Percentiles rank a stretch among this genome's conserved stretches.
These are phyloP conservation scores for Mucor ambiguus DNA, from an alignment of 371 early-diverging fungal species.

Conservation along the genomic window DNA sequence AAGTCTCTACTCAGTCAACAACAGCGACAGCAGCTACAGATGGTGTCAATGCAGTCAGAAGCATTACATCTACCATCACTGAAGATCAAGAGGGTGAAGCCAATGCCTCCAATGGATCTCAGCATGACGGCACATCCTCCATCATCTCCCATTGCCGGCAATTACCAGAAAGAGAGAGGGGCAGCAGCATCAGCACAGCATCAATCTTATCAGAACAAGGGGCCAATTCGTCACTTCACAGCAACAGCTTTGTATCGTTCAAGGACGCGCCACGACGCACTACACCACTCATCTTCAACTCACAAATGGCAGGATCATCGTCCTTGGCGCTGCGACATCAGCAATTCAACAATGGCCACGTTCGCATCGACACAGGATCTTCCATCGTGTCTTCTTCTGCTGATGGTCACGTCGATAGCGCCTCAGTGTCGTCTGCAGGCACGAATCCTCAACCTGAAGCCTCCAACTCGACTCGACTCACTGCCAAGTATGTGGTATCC, in stretches of 20 bases:
- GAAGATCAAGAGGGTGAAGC: constrained; percentile 9
- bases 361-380: background rate
- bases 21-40: background rate
- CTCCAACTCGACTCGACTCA: constrained; percentile 4
- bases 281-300: background rate
- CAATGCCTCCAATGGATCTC: background rate
- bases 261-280: constrained; percentile 14
- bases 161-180: background rate
- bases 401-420: constrained; percentile 1
- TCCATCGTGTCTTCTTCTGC: background rate
- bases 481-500: constrained; percentile 5
- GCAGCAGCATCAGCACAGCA: constrained; percentile 9
- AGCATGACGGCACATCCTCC: background rate
- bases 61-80: background rate
- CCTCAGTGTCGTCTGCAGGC: constrained; percentile 6
- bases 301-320: background rate
- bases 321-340: background rate
- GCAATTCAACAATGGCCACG: background rate
- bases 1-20: background rate
- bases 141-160: background rate
- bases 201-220: constrained; percentile 6
- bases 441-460: constrained; percentile 3
- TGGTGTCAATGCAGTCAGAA: background rate
- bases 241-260: constrained; percentile 14
- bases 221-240: background rate